Evolutionary conservation across 768 basidiomycete species (phyloP).

Genomic region (Russula abietina): DNA sequence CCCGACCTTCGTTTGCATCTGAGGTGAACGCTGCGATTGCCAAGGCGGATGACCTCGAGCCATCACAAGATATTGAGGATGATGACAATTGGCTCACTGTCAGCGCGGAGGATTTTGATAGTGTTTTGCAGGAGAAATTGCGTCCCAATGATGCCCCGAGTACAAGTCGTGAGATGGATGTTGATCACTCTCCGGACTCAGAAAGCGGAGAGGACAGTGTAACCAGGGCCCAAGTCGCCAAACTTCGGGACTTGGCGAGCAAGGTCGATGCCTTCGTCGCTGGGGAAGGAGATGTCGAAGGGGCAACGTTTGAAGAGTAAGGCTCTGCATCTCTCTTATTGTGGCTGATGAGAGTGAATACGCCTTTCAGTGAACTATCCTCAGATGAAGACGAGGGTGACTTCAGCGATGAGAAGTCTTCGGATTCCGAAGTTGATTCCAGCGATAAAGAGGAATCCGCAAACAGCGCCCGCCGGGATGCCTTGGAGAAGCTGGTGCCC

Average conservation of each 20-base stretch:
- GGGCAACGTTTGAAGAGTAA: conserved; percentile 88
- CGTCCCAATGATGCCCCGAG: conserved; percentile 20
- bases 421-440: conserved; percentile 29
- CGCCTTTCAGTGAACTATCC: conserved; percentile 43
- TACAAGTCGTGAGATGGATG: conserved; percentile 43
- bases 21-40: conserved; percentile 61
- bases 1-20: conserved; percentile 69
- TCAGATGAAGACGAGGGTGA: conserved; percentile 42
- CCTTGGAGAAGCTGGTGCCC: conserved; percentile 79
- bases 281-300: conserved; percentile 82
- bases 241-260: conserved; percentile 68
- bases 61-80: conserved; percentile 49
- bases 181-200: conserved; percentile 34
- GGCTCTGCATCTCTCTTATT: conserved; percentile 27
- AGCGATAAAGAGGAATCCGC: conserved; percentile 24
- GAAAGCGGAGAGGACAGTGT: conserved; percentile 44
- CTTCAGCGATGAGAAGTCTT: conserved; percentile 39
- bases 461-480: conserved; percentile 47
- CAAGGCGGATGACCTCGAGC: conserved; percentile 33
- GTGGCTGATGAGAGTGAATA: not conserved
- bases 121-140: conserved; percentile 48
- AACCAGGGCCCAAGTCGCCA: conserved; percentile 59
- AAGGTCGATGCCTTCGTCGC: conserved; percentile 90
- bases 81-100: conserved; percentile 84
- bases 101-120: conserved; percentile 69